Conservation (phyloP, 257 asterid species). For the Eucommia ulmoides region DNA sequence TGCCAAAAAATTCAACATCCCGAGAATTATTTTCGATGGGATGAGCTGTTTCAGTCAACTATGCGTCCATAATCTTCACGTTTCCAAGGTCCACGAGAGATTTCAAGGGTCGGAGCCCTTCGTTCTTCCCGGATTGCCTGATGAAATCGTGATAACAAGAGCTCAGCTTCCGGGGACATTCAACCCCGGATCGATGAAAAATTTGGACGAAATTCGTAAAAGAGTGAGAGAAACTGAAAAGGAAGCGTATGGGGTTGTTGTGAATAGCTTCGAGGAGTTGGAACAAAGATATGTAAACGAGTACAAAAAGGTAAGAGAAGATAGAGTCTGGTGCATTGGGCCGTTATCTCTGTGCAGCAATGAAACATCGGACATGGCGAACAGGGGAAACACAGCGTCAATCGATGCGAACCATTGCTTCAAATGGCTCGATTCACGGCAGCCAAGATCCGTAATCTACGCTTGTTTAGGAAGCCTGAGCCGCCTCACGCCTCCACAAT, state of each 20-base stretch:
- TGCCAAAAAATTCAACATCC: conserved; percentile 17
- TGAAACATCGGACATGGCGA: conserved; percentile 15
- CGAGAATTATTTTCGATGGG: conserved; percentile 36
- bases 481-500: conserved; percentile 19
- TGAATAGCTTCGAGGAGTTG: conserved; percentile 40
- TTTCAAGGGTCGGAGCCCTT: conserved; percentile 18
- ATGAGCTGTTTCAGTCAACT: conserved; percentile 32
- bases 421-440: conserved; percentile 22
- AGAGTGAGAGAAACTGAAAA: conserved; percentile 25
- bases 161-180: conserved; percentile 26
- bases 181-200: conserved; percentile 21
- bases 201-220: conserved; percentile 15
- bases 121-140: conserved; percentile 23
- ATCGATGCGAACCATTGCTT: conserved; percentile 15
- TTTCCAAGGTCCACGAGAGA: conserved; percentile 14
- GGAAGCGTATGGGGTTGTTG: conserved; percentile 26
- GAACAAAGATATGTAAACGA: conserved; percentile 27
- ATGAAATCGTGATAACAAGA: conserved; percentile 21
- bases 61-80: conserved; percentile 12
- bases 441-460: conserved; percentile 25
- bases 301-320: conserved; percentile 16
- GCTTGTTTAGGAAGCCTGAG: conserved; percentile 34
- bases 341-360: conserved; percentile 37
- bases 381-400: conserved; percentile 30
- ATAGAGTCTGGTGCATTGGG: conserved; percentile 60